Evolutionary conservation across 768 basidiomycete genomes (phyloP).

Genomic region (Mycena chlorophos): DNA sequence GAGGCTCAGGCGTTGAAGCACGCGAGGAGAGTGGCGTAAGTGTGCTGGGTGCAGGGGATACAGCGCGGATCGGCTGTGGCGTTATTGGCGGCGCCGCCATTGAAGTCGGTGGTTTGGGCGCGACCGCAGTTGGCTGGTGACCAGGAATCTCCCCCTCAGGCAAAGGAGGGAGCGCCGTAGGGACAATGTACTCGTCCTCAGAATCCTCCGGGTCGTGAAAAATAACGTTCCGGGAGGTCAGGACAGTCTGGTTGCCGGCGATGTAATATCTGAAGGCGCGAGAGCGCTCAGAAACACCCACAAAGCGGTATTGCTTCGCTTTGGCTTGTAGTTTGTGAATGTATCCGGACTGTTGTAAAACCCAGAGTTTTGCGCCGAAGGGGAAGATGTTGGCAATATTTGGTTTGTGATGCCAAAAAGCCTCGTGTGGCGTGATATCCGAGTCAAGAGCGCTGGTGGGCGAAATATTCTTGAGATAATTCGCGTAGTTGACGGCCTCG

Average conservation of each 20-base stretch:
- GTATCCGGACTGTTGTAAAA: conserved; percentile 8
- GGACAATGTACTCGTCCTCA: background rate
- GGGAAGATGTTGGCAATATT: conserved; percentile 21
- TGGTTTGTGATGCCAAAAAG: conserved; percentile 20
- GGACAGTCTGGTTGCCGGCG: conserved; percentile 16
- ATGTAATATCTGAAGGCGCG: conserved; percentile 29
- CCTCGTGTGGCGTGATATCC: conserved; percentile 31
- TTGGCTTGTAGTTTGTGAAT: conserved; percentile 9
- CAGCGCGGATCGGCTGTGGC: background rate
- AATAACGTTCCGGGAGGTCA: conserved; percentile 27
- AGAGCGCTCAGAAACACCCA: conserved; percentile 24
- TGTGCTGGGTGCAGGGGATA: background rate
- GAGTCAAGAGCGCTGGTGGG: conserved; percentile 1
- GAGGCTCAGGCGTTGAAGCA: background rate
- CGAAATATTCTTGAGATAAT: conserved; percentile 23
- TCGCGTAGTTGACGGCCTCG: conserved; percentile 20
- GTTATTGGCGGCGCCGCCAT: background rate
- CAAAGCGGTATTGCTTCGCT: conserved; percentile 12
- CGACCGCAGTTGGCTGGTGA: background rate
- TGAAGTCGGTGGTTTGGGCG: background rate
- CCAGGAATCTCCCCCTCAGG: conserved; percentile 16
- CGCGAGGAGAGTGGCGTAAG: background rate
- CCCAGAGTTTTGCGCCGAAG: conserved; percentile 28
- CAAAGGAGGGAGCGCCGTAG: conserved; percentile 1
- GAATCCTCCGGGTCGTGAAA: conserved; percentile 10